These are phyloP conservation scores for Diutina ranongensis DNA, from an alignment of 1,139 yeast species.

Conservation along the genomic window DNA sequence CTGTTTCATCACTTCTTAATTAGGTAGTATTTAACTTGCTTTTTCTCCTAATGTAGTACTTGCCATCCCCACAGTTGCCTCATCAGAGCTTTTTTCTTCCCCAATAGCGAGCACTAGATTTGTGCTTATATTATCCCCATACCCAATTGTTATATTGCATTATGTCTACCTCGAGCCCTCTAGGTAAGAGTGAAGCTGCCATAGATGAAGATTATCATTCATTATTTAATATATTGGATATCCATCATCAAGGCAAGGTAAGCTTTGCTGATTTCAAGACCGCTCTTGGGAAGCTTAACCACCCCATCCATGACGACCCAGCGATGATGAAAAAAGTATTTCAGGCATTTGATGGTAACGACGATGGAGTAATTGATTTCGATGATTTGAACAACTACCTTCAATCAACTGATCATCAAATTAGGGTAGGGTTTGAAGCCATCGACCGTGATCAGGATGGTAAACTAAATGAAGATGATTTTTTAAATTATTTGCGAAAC, in stretches of 20 bases:
- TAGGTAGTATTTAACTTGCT: too few species aligned
- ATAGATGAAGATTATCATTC: constrained; percentile 12
- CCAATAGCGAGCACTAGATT: background rate
- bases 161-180: background rate
- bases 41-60: too few species aligned
- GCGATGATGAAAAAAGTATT: constrained; percentile 48
- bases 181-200: background rate
- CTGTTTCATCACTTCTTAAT: too few species aligned
- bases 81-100: background rate
- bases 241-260: constrained; percentile 41
- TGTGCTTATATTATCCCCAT: background rate
- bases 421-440: constrained; percentile 53
- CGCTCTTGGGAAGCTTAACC: constrained; percentile 43
- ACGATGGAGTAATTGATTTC: constrained; percentile 46
- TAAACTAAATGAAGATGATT: constrained; percentile 50
- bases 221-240: constrained; percentile 39
- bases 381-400: constrained; percentile 54
- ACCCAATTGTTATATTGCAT: too few species aligned
- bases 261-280: constrained; percentile 41
- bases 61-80: background rate
- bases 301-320: constrained; percentile 58
- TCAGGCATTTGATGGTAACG: constrained; percentile 43
- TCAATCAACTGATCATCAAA: constrained; percentile 54
- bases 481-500: constrained; percentile 47
- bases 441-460: constrained; percentile 77